Percentiles rank a stretch among this genome's conserved stretches.
Evolutionary conservation across 148 eudicot genomes (phyloP).

Genomic region (Spergularia bocconei): DNA sequence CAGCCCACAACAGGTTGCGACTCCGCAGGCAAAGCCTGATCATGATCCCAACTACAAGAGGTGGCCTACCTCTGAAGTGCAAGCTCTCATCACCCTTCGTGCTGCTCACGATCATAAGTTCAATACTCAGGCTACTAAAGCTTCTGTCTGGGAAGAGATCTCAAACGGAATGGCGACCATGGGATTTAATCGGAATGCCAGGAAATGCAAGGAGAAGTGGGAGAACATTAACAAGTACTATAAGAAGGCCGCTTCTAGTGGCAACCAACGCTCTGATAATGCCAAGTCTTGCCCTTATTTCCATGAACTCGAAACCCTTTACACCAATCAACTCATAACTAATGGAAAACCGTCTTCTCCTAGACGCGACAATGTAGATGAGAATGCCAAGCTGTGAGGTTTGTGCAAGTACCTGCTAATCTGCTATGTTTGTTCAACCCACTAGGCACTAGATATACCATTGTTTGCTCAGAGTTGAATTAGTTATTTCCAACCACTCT

Average conservation of each 20-base stretch:
- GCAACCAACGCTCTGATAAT: conserved; percentile 26
- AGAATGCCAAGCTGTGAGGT: background rate
- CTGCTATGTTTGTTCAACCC: too few relatives aligned
- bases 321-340: conserved; percentile 31
- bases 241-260: conserved; percentile 30
- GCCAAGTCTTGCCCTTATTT: conserved; percentile 48
- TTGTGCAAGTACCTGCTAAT: too few relatives aligned
- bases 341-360: conserved; percentile 3
- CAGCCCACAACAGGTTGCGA: background rate
- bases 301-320: conserved; percentile 40
- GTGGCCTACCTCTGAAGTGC: conserved; percentile 62
- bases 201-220: conserved; percentile 60
- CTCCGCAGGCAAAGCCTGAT: conserved; percentile 2
- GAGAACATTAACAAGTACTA: conserved; percentile 50
- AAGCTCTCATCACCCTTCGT: conserved; percentile 50
- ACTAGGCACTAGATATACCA: too few relatives aligned
- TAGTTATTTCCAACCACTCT: too few relatives aligned
- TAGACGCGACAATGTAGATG: background rate
- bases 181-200: conserved; percentile 45
- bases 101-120: conserved; percentile 44
- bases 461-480: too few relatives aligned
- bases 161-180: conserved; percentile 38
- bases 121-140: conserved; percentile 27
- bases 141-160: conserved; percentile 50
- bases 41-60: conserved; percentile 29